These are phyloP conservation scores for Byssoonygena ceratinophila DNA, from an alignment of 2,329 filamentous ascomycete species.

Conservation along the genomic window DNA sequence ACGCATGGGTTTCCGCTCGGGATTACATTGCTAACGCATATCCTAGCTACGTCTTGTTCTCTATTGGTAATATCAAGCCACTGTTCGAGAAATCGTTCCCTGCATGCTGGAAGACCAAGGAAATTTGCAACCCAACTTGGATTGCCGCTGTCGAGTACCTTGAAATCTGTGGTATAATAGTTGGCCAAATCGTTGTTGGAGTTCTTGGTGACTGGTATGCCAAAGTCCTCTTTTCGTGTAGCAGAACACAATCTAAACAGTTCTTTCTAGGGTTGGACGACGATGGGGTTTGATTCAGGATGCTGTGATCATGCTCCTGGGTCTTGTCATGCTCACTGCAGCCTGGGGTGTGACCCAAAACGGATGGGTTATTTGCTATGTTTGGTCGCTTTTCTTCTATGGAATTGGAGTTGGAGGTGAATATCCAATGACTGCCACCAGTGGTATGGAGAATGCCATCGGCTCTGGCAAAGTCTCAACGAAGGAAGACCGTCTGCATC, in stretches of 20 bases:
- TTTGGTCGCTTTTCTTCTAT: conserved; percentile 89
- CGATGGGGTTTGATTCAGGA: conserved; percentile 95
- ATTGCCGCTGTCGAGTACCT: conserved; percentile 76
- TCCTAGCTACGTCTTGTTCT: conserved; percentile 82
- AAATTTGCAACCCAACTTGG: conserved; percentile 69
- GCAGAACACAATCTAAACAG: not conserved
- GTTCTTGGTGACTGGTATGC: conserved; percentile 58
- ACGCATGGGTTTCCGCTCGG: not conserved
- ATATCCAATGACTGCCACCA: conserved; percentile 94
- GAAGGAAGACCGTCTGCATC: conserved; percentile 84
- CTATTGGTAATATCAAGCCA: conserved; percentile 82
- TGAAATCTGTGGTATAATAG: conserved; percentile 89
- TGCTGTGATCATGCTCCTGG: conserved; percentile 85
- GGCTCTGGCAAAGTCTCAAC: conserved; percentile 81
- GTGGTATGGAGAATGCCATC: conserved; percentile 83
- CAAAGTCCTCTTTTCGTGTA: not conserved
- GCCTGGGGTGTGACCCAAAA: conserved; percentile 79
- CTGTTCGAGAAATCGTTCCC: conserved; percentile 68
- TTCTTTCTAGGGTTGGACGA: conserved; percentile 61
- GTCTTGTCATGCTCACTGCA: conserved; percentile 81
- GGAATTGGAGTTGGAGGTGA: conserved; percentile 60
- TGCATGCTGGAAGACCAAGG: conserved; percentile 59
- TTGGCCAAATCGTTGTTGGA: conserved; percentile 81
- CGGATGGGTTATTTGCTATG: conserved; percentile 96
- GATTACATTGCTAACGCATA: not conserved